A percentile compares a stretch with the other conserved stretches of the same genome.
Evolutionary conservation across 306 rosid species (phyloP).

Genomic region (Citrullus amarus): DNA sequence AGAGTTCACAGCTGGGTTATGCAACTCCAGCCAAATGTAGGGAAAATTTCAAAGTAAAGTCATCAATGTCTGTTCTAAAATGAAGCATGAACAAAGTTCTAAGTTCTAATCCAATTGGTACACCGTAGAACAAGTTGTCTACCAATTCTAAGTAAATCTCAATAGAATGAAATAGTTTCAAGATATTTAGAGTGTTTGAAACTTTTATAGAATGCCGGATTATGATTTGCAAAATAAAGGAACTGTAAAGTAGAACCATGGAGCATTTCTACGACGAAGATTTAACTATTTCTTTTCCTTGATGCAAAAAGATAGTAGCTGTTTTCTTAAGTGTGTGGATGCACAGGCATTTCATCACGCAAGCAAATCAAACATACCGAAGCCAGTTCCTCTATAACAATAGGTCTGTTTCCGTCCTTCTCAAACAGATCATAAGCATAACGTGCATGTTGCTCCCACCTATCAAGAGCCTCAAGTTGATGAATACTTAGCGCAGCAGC

Average conservation of each 20-base stretch:
- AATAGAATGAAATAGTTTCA: background rate
- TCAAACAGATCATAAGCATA: conserved; percentile 54
- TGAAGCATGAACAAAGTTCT: too few relatives aligned
- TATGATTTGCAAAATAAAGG: background rate
- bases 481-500: conserved; percentile 51
- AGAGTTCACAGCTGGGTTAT: background rate
- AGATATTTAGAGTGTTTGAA: background rate
- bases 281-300: background rate
- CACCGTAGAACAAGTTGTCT: background rate
- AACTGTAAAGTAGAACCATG: background rate
- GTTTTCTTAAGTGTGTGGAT: background rate
- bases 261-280: background rate
- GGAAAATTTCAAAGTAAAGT: background rate
- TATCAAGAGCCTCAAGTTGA: conserved; percentile 53
- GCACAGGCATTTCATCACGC: background rate
- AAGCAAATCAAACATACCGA: conserved; percentile 37
- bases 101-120: background rate
- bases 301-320: too few relatives aligned
- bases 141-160: background rate
- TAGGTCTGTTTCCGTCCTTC: conserved; percentile 52
- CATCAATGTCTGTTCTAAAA: background rate
- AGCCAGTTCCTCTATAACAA: conserved; percentile 52
- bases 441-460: conserved; percentile 64
- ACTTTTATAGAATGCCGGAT: background rate
- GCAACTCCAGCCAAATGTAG: too few relatives aligned